phyloP scores from a whole-genome alignment of 352 stramenopile genomes.

The Phytophthora ramorum region DNA sequence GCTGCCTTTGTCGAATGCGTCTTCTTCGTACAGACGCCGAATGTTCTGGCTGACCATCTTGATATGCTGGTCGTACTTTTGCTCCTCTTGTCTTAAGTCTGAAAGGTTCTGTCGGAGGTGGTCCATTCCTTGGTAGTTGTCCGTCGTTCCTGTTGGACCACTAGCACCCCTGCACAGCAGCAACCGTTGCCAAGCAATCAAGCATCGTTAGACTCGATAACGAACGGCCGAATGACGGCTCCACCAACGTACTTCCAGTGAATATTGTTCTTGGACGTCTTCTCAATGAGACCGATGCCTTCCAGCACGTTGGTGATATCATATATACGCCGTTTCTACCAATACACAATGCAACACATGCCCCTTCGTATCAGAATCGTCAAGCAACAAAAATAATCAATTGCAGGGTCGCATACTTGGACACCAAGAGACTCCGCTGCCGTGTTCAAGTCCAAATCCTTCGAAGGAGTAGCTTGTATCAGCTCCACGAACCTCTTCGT shows the following conservation, averaged over 20 bases:
- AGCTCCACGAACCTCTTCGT: constrained; percentile 98
- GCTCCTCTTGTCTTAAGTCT: constrained; percentile 84
- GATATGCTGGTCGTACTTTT: constrained; percentile 87
- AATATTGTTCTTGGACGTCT: constrained; percentile 99
- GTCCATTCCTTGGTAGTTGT: constrained; percentile 74
- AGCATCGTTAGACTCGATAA: not conserved
- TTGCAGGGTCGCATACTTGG: constrained; percentile 50
- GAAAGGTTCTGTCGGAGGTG: constrained; percentile 79
- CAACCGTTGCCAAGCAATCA: constrained; percentile 2
- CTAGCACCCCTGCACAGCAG: constrained; percentile 56
- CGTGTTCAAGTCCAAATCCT: constrained; percentile 95
- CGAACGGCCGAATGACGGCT: not conserved
- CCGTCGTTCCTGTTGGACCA: constrained; percentile 45
- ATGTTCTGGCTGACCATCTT: constrained; percentile 85
- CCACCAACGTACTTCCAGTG: constrained; percentile 91
- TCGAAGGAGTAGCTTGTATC: constrained; percentile 89
- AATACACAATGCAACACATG: constrained; percentile 7
- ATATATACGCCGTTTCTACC: constrained; percentile 97
- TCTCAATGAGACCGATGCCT: constrained; percentile 97
- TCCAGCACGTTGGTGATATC: constrained; percentile 99
- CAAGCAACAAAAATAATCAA: not conserved
- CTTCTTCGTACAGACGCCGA: constrained; percentile 84
- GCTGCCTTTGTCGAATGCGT: constrained; percentile 76
- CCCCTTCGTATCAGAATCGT: not conserved
- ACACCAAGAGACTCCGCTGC: constrained; percentile 86